Evolutionary conservation across 345 rosid species (phyloP).

Genomic region (Euphorbia tirucalli): DNA sequence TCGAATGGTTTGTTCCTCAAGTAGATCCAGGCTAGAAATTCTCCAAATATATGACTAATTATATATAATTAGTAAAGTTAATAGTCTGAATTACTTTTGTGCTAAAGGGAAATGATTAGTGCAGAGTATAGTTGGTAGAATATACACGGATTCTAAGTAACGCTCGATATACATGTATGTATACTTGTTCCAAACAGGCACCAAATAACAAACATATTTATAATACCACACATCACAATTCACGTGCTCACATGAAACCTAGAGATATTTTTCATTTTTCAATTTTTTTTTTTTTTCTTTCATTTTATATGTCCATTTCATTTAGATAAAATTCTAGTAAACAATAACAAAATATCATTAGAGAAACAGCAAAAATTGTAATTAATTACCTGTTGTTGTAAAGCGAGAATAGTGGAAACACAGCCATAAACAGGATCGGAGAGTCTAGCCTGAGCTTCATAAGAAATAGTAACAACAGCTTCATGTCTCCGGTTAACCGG

Average conservation of each 20-base stretch:
- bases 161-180: not conserved
- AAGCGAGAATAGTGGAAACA: conserved; percentile 82
- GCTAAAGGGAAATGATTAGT: too few relatives aligned
- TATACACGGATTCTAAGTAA: not conserved
- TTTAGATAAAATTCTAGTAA: not conserved
- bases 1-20: too few relatives aligned
- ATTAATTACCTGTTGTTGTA: conserved; percentile 85
- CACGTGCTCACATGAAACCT: not conserved
- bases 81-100: too few relatives aligned
- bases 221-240: not conserved
- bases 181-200: conserved; percentile 1
- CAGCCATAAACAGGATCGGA: conserved; percentile 96
- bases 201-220: not conserved
- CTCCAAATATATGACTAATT: too few relatives aligned
- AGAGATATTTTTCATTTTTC: too few relatives aligned
- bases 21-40: too few relatives aligned
- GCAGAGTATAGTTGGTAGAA: not conserved
- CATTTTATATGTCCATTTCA: not conserved
- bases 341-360: too few relatives aligned
- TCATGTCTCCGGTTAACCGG: conserved; percentile 83
- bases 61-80: too few relatives aligned
- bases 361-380: too few relatives aligned
- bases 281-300: too few relatives aligned
- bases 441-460: conserved; percentile 96
- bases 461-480: conserved; percentile 82